Conservation (phyloP, 2,329 filamentous ascomycete species). For the Bipolaris zeicola region DNA sequence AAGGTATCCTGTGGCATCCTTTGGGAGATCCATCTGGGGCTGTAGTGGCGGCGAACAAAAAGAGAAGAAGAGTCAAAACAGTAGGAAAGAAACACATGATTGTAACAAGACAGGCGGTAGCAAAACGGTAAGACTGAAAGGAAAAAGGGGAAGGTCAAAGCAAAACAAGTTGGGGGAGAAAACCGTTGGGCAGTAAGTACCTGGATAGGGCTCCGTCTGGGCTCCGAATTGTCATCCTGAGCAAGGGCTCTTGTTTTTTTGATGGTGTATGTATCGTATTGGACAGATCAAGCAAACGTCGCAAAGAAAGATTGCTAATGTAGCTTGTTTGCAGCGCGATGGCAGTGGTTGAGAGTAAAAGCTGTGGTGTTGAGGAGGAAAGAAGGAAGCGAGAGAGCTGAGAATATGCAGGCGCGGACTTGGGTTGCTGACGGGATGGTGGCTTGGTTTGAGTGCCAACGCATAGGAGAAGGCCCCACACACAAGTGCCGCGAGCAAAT, state of each 20-base stretch:
- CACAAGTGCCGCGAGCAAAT: constrained; percentile 32
- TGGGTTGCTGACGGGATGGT: constrained; percentile 40
- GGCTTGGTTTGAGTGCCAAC: constrained; percentile 45
- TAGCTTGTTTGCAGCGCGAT: constrained; percentile 22
- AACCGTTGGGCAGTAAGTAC: constrained; percentile 52
- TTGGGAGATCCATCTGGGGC: constrained; percentile 31
- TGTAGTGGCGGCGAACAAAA: constrained; percentile 40
- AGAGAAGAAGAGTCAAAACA: constrained; percentile 22
- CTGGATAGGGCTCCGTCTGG: constrained; percentile 50
- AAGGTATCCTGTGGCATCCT: constrained; percentile 30
- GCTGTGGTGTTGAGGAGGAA: constrained; percentile 30
- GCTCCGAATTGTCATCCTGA: constrained; percentile 53
- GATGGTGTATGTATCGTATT: constrained; percentile 19
- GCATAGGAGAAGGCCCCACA: constrained; percentile 46
- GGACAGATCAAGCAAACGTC: constrained; percentile 15
- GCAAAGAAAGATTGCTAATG: constrained; percentile 20
- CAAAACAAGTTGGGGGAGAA: constrained; percentile 32
- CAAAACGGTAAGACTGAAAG: constrained; percentile 14
- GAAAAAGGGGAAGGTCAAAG: constrained; percentile 31
- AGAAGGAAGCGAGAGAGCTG: constrained; percentile 35
- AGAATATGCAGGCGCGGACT: constrained; percentile 36
- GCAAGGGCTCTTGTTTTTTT: constrained; percentile 44
- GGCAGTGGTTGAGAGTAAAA: constrained; percentile 20
- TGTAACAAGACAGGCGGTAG: constrained; percentile 30
- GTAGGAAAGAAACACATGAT: constrained; percentile 36